Evolutionary conservation across 1,139 yeast genomes (phyloP).

Genomic region (Yamadazyma blattariae): DNA sequence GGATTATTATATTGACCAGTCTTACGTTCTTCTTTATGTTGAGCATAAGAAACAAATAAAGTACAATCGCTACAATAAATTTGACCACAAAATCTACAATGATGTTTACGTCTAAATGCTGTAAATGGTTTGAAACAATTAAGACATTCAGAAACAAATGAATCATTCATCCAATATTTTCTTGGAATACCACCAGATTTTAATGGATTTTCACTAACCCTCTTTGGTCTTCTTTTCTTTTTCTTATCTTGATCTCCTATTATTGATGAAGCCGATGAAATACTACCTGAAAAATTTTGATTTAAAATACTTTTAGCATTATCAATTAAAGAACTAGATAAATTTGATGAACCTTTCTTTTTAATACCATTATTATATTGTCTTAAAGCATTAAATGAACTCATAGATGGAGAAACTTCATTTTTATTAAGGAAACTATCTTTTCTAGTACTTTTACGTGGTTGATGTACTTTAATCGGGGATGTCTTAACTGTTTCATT

Average conservation of each 20-base stretch:
- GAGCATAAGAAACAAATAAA: conserved; percentile 68
- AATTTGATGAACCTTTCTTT: conserved; percentile 28
- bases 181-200: conserved; percentile 53
- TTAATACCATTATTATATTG: conserved; percentile 18
- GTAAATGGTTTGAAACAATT: conserved; percentile 73
- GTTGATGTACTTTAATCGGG: conserved; percentile 26
- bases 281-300: conserved; percentile 26
- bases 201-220: conserved; percentile 44
- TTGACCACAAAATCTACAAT: conserved; percentile 94
- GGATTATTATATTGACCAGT: conserved; percentile 24
- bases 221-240: conserved; percentile 30
- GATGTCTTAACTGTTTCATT: conserved; percentile 31
- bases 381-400: conserved; percentile 38
- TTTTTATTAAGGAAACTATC: neutral
- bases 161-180: conserved; percentile 92
- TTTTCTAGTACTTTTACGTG: conserved; percentile 5
- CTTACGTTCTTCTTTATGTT: conserved; percentile 48
- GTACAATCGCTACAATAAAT: conserved; percentile 92
- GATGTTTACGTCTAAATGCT: conserved; percentile 85
- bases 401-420: conserved; percentile 31
- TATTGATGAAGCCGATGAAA: conserved; percentile 32
- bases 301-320: conserved; percentile 39
- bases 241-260: conserved; percentile 16
- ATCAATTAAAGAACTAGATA: conserved; percentile 34
- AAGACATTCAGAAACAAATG: conserved; percentile 78